Evolutionary conservation across 495 filamentous ascomycete species (phyloP), one percentile per base, ranked within the genome.

Genomic region (Parathielavia hyrcaniae): DNA sequence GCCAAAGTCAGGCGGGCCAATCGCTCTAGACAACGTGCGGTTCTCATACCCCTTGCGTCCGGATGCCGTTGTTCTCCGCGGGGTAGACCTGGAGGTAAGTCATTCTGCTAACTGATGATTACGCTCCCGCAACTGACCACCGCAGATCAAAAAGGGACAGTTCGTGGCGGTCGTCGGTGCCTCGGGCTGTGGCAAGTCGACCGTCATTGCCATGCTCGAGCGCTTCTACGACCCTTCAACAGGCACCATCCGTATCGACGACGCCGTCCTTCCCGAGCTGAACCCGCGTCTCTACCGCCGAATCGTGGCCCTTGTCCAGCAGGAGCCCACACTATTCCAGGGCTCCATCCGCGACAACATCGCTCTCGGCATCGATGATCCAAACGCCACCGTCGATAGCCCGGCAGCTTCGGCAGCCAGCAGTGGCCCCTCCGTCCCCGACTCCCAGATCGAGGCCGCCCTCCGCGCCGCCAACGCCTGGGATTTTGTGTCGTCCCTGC

Each of bases 111-210:
- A 5, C 20, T 14, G 26, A 30, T 30, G 26, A 30, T 30, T 8
- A 3, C 8, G n/a, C 10, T 23, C 2, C 26, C 26, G 6, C 6
- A 50, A 23, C 54, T 34, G 36, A 41, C 20, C 22, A 5, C 17
- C 19, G 43, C 20, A 66, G 89, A 85, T 90, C 52, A 68, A 80
- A 53, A 79, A 81, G 38, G 87, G 88, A 4, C 90, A 36, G 73
- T 92, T 41, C 77, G 88, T 47, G 78, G 89, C 43, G 76, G 87
- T 68, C 83, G 89, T 50, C 81, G 84, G 70, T 54, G 75, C 60
- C 8, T 75, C 49, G 0, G 66, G 66, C 8, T 65, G 62, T 7
- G 68, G 66, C 49, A 69, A 69, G 34, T 64, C 64, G 1, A 69
- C 65, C 38, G 62, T 67, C 54, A 50, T 88, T 1, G 76, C 77